phyloP scores from a whole-genome alignment of 2,329 filamentous ascomycete genomes.

The Calonectria henricotiae region DNA sequence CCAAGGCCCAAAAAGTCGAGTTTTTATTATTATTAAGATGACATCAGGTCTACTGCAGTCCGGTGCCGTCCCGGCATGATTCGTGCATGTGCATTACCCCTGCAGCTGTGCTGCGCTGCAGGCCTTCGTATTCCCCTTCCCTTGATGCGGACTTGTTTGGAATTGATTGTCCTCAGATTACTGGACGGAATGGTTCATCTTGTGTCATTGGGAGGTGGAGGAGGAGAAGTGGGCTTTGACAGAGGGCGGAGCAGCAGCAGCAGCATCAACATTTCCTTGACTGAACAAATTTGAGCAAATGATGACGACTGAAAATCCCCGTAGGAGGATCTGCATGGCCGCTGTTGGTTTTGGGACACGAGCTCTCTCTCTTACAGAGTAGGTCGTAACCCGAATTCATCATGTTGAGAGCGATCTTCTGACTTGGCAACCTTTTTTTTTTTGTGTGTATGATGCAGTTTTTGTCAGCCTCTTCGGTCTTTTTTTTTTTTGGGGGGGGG shows the following conservation, averaged over 20 bases:
- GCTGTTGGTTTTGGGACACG: slow-evolving; percentile 1
- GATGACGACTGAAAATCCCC: not conserved
- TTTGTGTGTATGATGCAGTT: not conserved
- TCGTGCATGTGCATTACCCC: not conserved
- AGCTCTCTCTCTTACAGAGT: not conserved
- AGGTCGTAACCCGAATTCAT: not conserved
- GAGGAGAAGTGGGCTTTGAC: not conserved
- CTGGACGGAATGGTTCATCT: not conserved
- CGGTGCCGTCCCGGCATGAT: slow-evolving; percentile 18
- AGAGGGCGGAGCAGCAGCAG: no score
- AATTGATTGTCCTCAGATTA: slow-evolving; percentile 14
- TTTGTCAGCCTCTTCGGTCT: not conserved
- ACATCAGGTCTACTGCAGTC: not conserved
- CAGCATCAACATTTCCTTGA: not conserved
- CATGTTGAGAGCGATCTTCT: not conserved
- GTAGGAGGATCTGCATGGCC: not conserved
- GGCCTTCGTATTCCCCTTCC: not conserved
- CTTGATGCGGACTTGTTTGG: slow-evolving; percentile 7
- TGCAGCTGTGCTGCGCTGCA: slow-evolving; percentile 3
- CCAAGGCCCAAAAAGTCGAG: not conserved
- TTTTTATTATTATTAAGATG: not conserved
- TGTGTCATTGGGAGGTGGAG: not conserved
- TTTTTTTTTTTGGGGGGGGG: no score
- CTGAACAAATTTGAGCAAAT: not conserved
- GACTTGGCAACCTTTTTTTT: not conserved